Evolutionary conservation across 2,329 filamentous ascomycete genomes (phyloP).

Genomic region (Xylariaceae sp.): DNA sequence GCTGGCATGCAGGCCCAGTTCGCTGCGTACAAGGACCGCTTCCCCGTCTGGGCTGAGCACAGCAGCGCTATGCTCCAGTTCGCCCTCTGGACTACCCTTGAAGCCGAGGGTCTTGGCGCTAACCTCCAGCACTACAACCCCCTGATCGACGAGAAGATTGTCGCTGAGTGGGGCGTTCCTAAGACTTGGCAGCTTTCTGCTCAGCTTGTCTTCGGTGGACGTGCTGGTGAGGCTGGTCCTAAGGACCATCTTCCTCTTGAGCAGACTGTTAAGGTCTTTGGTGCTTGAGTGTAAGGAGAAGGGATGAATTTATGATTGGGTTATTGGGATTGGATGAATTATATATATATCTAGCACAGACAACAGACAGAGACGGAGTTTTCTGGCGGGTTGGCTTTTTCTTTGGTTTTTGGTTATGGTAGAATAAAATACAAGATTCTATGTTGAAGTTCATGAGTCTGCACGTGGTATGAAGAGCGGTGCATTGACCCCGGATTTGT

Average conservation of each 20-base stretch:
- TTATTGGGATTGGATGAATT: too few relatives aligned
- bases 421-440: too few relatives aligned
- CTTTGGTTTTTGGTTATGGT: too few relatives aligned
- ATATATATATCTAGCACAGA: too few relatives aligned
- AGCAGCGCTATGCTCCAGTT: conserved; percentile 78
- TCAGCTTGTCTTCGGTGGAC: conserved; percentile 78
- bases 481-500: too few relatives aligned
- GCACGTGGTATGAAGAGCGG: too few relatives aligned
- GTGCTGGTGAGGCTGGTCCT: conserved; percentile 49
- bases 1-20: conserved; percentile 62
- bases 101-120: conserved; percentile 76
- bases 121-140: conserved; percentile 96
- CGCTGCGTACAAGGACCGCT: conserved; percentile 70
- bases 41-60: conserved; percentile 72
- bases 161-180: conserved; percentile 64
- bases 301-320: too few relatives aligned
- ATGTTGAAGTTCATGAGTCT: too few relatives aligned
- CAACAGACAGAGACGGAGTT: too few relatives aligned
- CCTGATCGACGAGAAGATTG: conserved; percentile 68
- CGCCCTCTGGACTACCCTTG: conserved; percentile 73
- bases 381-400: too few relatives aligned
- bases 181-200: conserved; percentile 69
- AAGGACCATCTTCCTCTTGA: conserved; percentile 63
- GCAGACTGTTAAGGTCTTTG: conserved; percentile 62
- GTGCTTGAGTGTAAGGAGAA: conserved; percentile 35